Evolutionary conservation across 2,329 filamentous ascomycete species (phyloP).

Genomic region (Colletotrichum lini): DNA sequence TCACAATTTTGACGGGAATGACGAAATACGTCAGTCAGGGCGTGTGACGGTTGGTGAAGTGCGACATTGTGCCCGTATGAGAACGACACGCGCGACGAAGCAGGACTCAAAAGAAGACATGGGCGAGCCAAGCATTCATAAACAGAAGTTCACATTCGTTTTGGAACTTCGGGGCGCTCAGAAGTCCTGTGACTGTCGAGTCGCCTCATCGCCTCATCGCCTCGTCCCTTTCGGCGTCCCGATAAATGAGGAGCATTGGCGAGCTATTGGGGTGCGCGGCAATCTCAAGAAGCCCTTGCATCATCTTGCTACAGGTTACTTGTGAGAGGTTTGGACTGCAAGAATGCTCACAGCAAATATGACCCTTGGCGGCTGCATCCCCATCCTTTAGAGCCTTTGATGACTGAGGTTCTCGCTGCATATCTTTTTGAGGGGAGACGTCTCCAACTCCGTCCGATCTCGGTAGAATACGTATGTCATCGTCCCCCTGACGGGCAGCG

Average conservation of each 20-base stretch:
- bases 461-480: not conserved
- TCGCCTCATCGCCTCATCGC: not conserved
- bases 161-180: not conserved
- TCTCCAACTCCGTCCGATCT: not conserved
- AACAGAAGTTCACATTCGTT: not conserved
- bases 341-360: too few relatives aligned
- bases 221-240: not conserved
- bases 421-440: too few relatives aligned
- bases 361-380: too few relatives aligned
- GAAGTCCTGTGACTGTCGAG: not conserved
- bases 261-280: too few relatives aligned
- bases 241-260: not conserved
- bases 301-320: too few relatives aligned
- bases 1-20: not conserved
- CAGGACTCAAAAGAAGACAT: not conserved
- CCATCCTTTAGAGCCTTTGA: too few relatives aligned
- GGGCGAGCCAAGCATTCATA: not conserved
- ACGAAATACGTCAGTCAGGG: not conserved
- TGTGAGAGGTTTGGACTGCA: too few relatives aligned
- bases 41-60: not conserved
- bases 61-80: not conserved
- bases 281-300: too few relatives aligned
- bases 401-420: too few relatives aligned
- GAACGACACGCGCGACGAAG: not conserved
- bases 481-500: not conserved